Conservation (phyloP, 2,329 filamentous ascomycete species). For the Phoma sp. region DNA sequence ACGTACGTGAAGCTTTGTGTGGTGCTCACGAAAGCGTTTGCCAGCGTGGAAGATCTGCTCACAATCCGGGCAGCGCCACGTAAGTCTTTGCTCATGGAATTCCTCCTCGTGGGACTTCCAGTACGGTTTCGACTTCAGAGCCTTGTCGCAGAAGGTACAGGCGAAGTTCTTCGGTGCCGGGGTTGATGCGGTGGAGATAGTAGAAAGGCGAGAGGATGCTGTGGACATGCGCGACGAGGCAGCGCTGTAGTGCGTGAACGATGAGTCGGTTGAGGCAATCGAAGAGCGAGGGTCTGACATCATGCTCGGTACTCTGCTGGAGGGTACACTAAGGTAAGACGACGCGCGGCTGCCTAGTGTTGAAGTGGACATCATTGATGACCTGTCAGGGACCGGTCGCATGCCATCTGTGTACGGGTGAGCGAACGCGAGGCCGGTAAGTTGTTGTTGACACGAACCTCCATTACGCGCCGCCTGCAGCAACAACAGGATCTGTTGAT, state of each 20-base stretch:
- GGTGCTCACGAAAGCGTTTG: slow-evolving; percentile 73
- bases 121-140: slow-evolving; percentile 72
- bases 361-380: slow-evolving; percentile 42
- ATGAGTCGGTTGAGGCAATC: slow-evolving; percentile 49
- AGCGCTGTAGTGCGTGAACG: slow-evolving; percentile 47
- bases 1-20: slow-evolving; percentile 69
- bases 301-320: slow-evolving; percentile 49
- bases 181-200: slow-evolving; percentile 42
- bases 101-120: slow-evolving; percentile 76
- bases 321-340: slow-evolving; percentile 48
- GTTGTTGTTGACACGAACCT: slow-evolving; percentile 38
- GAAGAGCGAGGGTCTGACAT: slow-evolving; percentile 48
- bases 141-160: slow-evolving; percentile 65
- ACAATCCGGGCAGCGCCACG: slow-evolving; percentile 72
- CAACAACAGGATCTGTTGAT: slow-evolving; percentile 49
- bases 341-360: slow-evolving; percentile 47
- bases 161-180: slow-evolving; percentile 50
- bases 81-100: slow-evolving; percentile 72
- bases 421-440: slow-evolving; percentile 26
- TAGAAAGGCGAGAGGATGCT: slow-evolving; percentile 48
- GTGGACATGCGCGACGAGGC: slow-evolving; percentile 48
- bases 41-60: slow-evolving; percentile 73
- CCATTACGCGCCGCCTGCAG: slow-evolving; percentile 49
- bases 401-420: slow-evolving; percentile 42
- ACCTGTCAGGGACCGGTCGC: slow-evolving; percentile 44